Percentiles rank a stretch among this genome's conserved stretches.
phyloP scores from a whole-genome alignment of 495 filamentous ascomycete species.

The Hyaloscypha variabilis region DNA sequence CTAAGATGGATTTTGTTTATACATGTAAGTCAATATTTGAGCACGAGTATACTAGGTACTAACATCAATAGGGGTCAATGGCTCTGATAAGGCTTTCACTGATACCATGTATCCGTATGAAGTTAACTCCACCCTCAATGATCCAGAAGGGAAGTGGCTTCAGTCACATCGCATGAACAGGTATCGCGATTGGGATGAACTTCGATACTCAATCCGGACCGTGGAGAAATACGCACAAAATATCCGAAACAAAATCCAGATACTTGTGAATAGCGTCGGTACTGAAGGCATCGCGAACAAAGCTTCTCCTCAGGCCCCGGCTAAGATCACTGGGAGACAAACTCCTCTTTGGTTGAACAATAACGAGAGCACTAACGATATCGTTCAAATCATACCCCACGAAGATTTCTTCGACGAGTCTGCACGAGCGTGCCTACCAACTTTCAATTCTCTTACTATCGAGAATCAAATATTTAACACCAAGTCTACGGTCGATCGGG shows the following conservation, averaged over 20 bases:
- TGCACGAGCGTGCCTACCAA: conserved; percentile 41
- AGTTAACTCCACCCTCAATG: conserved; percentile 43
- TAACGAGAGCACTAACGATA: conserved; percentile 31
- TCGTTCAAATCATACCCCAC: conserved; percentile 42
- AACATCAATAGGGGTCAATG: conserved; percentile 38
- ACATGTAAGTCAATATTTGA: conserved; percentile 28
- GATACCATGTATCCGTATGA: conserved; percentile 41
- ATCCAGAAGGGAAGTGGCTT: conserved; percentile 42
- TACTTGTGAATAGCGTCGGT: conserved; percentile 43
- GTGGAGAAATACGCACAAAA: conserved; percentile 41
- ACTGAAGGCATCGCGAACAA: background rate
- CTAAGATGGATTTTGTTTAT: conserved; percentile 48
- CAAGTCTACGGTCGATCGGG: conserved; percentile 31
- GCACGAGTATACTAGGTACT: background rate
- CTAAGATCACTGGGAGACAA: background rate
- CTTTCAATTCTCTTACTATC: conserved; percentile 47
- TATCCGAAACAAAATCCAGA: conserved; percentile 45
- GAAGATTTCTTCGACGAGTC: conserved; percentile 46
- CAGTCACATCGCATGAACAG: conserved; percentile 42
- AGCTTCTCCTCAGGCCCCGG: background rate
- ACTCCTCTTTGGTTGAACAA: conserved; percentile 36
- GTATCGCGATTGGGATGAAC: conserved; percentile 48
- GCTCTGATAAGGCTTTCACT: conserved; percentile 39
- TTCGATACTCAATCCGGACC: conserved; percentile 45
- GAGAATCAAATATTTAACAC: conserved; percentile 46